These are phyloP conservation scores for Sporisorium iseilematis-ciliati DNA, from an alignment of 1,284 basidiomycete genomes.

Conservation along the genomic window DNA sequence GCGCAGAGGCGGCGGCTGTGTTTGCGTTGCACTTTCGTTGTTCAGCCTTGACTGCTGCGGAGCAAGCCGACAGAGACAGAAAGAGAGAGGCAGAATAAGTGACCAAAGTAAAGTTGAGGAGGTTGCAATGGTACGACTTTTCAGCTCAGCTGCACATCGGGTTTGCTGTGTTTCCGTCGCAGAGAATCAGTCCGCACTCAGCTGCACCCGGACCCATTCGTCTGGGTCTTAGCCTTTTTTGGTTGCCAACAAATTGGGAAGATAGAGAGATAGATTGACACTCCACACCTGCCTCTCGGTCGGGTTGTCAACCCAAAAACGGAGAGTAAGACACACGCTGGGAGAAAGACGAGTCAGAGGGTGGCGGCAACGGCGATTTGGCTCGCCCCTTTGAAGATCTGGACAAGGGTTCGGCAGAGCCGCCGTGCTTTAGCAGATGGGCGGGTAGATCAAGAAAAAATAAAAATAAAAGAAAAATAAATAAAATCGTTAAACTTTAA, in stretches of 20 bases:
- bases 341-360: too few relatives aligned
- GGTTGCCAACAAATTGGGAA: neutral
- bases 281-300: neutral
- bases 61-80: neutral
- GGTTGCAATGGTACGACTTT: slow-evolving; percentile 8
- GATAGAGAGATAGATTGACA: neutral
- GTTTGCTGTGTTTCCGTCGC: neutral
- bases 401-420: slow-evolving; percentile 8
- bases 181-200: too few relatives aligned
- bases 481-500: neutral
- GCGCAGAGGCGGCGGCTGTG: too few relatives aligned
- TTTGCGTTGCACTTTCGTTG: too few relatives aligned
- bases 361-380: slow-evolving; percentile 5
- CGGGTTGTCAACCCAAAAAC: too few relatives aligned
- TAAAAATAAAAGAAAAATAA: neutral
- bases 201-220: slow-evolving; percentile 1
- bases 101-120: neutral
- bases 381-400: slow-evolving; percentile 1
- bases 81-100: neutral
- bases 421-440: neutral
- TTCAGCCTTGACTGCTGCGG: neutral
- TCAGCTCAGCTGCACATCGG: neutral
- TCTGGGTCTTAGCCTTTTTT: slow-evolving; percentile 1
- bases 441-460: neutral
- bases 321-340: too few relatives aligned